These are phyloP conservation scores for Malus fusca DNA, from an alignment of 306 rosid species.

Conservation along the genomic window DNA sequence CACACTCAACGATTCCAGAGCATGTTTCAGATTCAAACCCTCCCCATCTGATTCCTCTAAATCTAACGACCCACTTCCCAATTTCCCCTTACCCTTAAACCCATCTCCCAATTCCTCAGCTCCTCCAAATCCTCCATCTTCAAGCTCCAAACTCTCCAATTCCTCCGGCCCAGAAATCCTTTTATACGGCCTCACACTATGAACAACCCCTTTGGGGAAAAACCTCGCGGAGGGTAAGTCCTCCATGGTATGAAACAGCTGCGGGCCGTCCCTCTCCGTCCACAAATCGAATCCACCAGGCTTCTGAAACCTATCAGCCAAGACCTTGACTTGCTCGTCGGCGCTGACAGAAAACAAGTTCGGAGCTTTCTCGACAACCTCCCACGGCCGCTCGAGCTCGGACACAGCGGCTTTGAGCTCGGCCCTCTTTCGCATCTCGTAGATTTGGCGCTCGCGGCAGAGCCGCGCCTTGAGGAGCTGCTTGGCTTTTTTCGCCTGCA, in stretches of 20 bases:
- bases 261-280: slow-evolving; percentile 77
- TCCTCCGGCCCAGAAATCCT: slow-evolving; percentile 36
- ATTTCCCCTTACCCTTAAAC: slow-evolving; percentile 7
- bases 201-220: slow-evolving; percentile 94
- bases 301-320: slow-evolving; percentile 81
- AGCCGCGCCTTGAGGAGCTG: slow-evolving; percentile 85
- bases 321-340: slow-evolving; percentile 86
- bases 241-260: slow-evolving; percentile 63
- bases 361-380: slow-evolving; percentile 65
- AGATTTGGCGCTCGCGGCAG: slow-evolving; percentile 77
- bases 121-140: slow-evolving; percentile 2
- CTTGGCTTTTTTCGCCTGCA: slow-evolving; percentile 83
- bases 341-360: slow-evolving; percentile 62
- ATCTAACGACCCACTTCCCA: slow-evolving; percentile 1
- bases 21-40: background rate
- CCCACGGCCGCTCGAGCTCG: slow-evolving; percentile 95
- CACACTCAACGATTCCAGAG: background rate
- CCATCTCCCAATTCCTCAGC: slow-evolving; percentile 11
- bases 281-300: slow-evolving; percentile 91
- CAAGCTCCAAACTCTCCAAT: slow-evolving; percentile 16
- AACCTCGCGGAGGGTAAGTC: slow-evolving; percentile 85
- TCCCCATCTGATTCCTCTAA: background rate
- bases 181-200: slow-evolving; percentile 65
- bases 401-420: slow-evolving; percentile 84
- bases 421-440: slow-evolving; percentile 95